Evolutionary conservation across 345 rosid genomes (phyloP).

Genomic region (Cardiospermum halicacabum): DNA sequence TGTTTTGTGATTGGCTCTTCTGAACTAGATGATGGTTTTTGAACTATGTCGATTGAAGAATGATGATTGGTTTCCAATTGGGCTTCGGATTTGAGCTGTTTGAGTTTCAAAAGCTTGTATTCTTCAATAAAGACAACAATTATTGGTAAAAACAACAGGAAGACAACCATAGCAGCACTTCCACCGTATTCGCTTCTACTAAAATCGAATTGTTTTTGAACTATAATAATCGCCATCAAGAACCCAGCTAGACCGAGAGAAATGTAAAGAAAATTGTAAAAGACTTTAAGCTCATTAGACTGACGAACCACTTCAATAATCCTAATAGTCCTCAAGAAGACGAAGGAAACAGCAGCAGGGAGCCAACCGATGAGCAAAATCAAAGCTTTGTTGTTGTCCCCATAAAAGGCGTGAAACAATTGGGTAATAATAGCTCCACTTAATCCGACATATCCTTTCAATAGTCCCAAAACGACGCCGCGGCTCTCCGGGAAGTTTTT

Average conservation of each 20-base stretch:
- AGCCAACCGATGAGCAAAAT: conserved; percentile 58
- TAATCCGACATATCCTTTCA: conserved; percentile 52
- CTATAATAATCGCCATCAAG: conserved; percentile 45
- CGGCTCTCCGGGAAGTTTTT: conserved; percentile 64
- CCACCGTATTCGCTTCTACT: conserved; percentile 33
- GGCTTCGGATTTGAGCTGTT: too few relatives aligned
- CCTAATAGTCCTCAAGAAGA: conserved; percentile 39
- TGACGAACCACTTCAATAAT: conserved; percentile 39
- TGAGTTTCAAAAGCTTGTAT: conserved; percentile 34
- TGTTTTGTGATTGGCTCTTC: too few relatives aligned
- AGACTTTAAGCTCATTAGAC: conserved; percentile 44
- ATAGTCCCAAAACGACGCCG: conserved; percentile 49
- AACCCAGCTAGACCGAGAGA: conserved; percentile 61
- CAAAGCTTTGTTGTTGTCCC: conserved; percentile 28
- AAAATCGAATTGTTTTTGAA: conserved; percentile 31
- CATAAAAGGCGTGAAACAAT: conserved; percentile 43
- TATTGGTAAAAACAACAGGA: conserved; percentile 52
- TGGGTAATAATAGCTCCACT: conserved; percentile 62
- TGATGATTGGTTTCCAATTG: too few relatives aligned
- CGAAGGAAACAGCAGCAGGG: conserved; percentile 48
- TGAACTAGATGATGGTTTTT: conserved; percentile 16
- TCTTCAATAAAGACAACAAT: conserved; percentile 46
- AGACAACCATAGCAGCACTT: conserved; percentile 39
- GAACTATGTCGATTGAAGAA: conserved; percentile 26
- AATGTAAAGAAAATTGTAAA: conserved; percentile 43